Evolutionary conservation across 495 filamentous ascomycete genomes (phyloP).

Genomic region (Thermochaetoides thermophila): DNA sequence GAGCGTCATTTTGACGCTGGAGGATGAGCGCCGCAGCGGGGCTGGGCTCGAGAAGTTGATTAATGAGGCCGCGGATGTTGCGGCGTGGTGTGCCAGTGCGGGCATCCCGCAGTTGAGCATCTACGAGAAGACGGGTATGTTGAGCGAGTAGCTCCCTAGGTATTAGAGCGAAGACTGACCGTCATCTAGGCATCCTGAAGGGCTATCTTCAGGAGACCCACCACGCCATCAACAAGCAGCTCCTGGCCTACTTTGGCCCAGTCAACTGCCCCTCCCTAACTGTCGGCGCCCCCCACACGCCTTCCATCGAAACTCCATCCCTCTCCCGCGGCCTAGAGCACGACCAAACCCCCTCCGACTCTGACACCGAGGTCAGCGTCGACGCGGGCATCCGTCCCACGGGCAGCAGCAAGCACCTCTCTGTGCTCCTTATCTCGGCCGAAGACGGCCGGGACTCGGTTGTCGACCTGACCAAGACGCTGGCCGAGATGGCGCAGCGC

Average conservation of each 20-base stretch:
- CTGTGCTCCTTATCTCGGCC: constrained; percentile 72
- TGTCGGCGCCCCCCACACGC: constrained; percentile 62
- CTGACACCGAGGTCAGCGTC: neutral
- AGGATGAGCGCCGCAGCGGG: constrained; percentile 49
- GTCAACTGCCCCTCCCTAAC: constrained; percentile 47
- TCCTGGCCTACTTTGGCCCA: constrained; percentile 75
- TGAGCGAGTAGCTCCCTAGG: neutral
- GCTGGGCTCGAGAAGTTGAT: constrained; percentile 64
- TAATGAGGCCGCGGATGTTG: constrained; percentile 78
- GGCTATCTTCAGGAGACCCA: constrained; percentile 66
- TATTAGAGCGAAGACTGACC: neutral
- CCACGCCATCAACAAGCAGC: constrained; percentile 51
- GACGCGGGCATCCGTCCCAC: neutral
- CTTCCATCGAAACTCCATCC: constrained; percentile 33
- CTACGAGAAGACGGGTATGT: constrained; percentile 77
- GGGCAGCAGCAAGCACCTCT: constrained; percentile 42
- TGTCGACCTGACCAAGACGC: constrained; percentile 87
- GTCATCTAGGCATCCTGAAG: constrained; percentile 62
- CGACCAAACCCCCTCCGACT: neutral
- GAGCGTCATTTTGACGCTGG: constrained; percentile 67
- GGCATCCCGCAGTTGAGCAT: constrained; percentile 75
- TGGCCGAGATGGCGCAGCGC: constrained; percentile 86
- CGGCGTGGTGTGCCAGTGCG: constrained; percentile 79
- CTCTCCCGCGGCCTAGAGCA: constrained; percentile 4
- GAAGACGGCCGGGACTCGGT: constrained; percentile 85